phyloP scores from a whole-genome alignment of 495 filamentous ascomycete genomes.

The Aspergillus sparsus region DNA sequence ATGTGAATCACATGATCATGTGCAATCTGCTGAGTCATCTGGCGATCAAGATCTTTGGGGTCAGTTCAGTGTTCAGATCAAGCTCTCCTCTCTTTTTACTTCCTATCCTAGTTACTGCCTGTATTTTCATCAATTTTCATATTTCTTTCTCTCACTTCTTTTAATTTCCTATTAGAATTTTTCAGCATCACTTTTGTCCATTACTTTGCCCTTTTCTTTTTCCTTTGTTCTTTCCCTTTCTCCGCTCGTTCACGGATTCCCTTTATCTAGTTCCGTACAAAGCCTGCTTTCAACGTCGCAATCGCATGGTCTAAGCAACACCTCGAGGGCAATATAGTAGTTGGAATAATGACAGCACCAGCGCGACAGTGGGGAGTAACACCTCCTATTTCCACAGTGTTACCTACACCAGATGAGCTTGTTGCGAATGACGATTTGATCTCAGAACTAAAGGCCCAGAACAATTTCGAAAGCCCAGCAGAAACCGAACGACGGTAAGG shows the following conservation, averaged over 20 bases:
- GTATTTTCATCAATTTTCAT: constrained; percentile 14
- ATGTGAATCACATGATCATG: constrained; percentile 14
- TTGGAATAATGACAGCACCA: constrained; percentile 47
- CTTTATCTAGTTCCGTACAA: constrained; percentile 29
- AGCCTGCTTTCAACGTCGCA: constrained; percentile 14
- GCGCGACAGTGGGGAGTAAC: constrained; percentile 76
- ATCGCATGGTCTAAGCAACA: constrained; percentile 20
- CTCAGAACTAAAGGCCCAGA: constrained; percentile 75
- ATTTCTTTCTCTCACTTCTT: constrained; percentile 11
- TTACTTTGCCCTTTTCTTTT: constrained; percentile 1
- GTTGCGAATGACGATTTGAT: constrained; percentile 74
- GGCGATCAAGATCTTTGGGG: constrained; percentile 5
- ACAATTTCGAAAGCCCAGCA: constrained; percentile 80
- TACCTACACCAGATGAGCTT: constrained; percentile 75
- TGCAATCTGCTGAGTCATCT: constrained; percentile 18
- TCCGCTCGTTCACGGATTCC: neutral
- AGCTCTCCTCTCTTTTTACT: constrained; percentile 1
- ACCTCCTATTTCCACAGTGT: constrained; percentile 71
- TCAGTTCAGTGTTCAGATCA: constrained; percentile 2
- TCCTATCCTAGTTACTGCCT: constrained; percentile 12
- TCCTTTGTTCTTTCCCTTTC: constrained; percentile 11
- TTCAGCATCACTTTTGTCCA: constrained; percentile 1
- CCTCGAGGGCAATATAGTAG: constrained; percentile 36
- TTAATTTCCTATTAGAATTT: neutral
- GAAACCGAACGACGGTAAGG: constrained; percentile 78